Percentiles rank a stretch among this genome's conserved stretches.
These are phyloP conservation scores for Blastosporella zonata DNA, from an alignment of 1,284 basidiomycete genomes.

Conservation along the genomic window DNA sequence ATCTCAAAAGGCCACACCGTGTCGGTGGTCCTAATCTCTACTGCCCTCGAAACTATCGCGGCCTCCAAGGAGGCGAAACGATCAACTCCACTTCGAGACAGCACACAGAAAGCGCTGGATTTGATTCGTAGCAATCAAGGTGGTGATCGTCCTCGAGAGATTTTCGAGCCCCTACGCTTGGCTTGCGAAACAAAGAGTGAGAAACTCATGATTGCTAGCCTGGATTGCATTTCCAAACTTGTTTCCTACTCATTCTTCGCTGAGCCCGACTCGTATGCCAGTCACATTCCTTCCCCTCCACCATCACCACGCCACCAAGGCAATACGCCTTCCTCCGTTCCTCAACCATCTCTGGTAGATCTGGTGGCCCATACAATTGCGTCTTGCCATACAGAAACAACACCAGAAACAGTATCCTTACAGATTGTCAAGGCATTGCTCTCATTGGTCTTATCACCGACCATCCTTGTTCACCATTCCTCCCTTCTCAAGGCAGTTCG, in stretches of 20 bases:
- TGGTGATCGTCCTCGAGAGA: constrained; percentile 74
- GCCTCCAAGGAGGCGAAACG: constrained; percentile 89
- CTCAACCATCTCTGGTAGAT: constrained; percentile 78
- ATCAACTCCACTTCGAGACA: constrained; percentile 76
- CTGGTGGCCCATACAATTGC: constrained; percentile 93
- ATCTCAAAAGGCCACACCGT: constrained; percentile 70
- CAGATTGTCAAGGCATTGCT: constrained; percentile 95
- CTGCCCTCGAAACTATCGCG: constrained; percentile 85
- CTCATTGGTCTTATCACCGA: constrained; percentile 82
- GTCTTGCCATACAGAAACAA: constrained; percentile 83
- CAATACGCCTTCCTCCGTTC: constrained; percentile 41
- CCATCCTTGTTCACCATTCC: constrained; percentile 88
- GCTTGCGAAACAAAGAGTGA: constrained; percentile 93
- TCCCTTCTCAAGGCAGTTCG: constrained; percentile 92
- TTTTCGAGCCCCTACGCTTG: constrained; percentile 89
- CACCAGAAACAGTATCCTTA: constrained; percentile 85
- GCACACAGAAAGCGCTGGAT: constrained; percentile 80
- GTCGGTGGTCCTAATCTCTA: constrained; percentile 77
- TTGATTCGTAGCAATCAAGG: constrained; percentile 73
- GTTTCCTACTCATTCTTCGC: constrained; percentile 95
- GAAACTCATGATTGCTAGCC: constrained; percentile 89
- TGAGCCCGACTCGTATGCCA: constrained; percentile 51
- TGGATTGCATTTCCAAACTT: constrained; percentile 95
- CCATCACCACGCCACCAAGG: constrained; percentile 58
- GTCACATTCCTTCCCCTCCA: constrained; percentile 58